Percentiles rank a stretch among this genome's conserved stretches.
Evolutionary conservation across 257 asterid species (phyloP).

Genomic region (Nicotiana undulata): DNA sequence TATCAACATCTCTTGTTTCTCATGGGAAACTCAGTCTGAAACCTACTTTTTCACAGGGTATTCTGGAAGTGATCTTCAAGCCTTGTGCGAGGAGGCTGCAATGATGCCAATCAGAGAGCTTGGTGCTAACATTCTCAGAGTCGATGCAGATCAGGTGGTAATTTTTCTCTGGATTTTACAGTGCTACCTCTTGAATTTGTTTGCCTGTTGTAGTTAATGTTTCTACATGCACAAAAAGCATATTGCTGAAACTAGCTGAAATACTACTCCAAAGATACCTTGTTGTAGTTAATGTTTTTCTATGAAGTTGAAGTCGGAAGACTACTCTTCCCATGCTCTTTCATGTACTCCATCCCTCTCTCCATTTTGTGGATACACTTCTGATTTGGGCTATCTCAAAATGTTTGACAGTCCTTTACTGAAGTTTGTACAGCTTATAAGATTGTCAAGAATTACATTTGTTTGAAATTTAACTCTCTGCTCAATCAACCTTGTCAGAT

Average conservation of each 20-base stretch:
- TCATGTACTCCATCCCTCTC: neutral
- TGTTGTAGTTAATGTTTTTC: too few species aligned
- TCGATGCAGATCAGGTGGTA: slow-evolving; percentile 66
- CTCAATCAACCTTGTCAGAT: neutral
- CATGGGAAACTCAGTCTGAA: neutral
- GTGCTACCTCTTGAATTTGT: neutral
- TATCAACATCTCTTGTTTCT: neutral
- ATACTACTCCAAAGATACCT: neutral
- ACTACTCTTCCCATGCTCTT: neutral
- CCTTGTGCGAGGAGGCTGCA: slow-evolving; percentile 94
- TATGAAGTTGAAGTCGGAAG: neutral
- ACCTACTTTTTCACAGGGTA: slow-evolving; percentile 41
- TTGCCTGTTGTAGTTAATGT: neutral
- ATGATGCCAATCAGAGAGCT: slow-evolving; percentile 99
- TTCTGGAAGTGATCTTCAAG: slow-evolving; percentile 96
- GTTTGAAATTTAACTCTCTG: neutral
- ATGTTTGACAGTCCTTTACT: neutral
- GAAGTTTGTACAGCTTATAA: neutral
- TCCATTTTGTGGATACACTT: neutral
- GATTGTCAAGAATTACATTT: neutral
- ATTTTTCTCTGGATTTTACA: neutral
- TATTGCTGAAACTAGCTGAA: neutral
- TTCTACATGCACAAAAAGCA: neutral
- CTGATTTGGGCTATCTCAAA: neutral
- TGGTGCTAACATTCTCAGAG: slow-evolving; percentile 70